Evolutionary conservation across 352 stramenopile genomes (phyloP).

Genomic region (Pythium brachiatum): DNA sequence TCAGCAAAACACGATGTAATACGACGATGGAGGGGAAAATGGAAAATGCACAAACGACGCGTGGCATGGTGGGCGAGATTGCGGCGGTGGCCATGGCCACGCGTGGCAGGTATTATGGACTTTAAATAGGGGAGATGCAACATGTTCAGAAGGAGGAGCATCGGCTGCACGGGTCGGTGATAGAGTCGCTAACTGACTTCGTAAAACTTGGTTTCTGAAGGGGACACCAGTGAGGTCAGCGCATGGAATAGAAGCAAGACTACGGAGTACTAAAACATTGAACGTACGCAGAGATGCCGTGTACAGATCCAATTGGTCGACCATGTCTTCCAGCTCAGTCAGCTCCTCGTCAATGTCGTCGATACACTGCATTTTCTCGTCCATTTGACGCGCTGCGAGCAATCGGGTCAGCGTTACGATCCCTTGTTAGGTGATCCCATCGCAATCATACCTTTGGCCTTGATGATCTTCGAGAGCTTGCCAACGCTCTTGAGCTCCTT

Average conservation of each 20-base stretch:
- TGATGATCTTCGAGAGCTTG: constrained; percentile 64
- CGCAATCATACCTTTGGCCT: constrained; percentile 58
- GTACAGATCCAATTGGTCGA: constrained; percentile 83
- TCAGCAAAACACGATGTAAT: not conserved
- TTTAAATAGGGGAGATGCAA: not conserved
- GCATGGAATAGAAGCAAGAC: not conserved
- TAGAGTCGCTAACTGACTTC: constrained; percentile 35
- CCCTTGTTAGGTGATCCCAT: too few species aligned
- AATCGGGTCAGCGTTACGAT: not conserved
- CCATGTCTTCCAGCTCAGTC: constrained; percentile 84
- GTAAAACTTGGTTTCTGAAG: constrained; percentile 72
- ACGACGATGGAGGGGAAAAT: not conserved
- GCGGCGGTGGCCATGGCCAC: too few species aligned
- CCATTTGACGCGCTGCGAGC: constrained; percentile 42
- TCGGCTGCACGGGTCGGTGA: not conserved
- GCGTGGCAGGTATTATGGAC: too few species aligned
- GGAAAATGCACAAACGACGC: too few species aligned
- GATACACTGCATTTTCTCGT: constrained; percentile 77
- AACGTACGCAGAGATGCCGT: constrained; percentile 64
- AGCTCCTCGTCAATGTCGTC: constrained; percentile 84
- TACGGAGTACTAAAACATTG: not conserved
- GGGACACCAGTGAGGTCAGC: constrained; percentile 1
- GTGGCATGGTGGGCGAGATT: too few species aligned
- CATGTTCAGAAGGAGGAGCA: not conserved
- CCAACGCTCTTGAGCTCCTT: constrained; percentile 53